Conservation (phyloP, 2,329 filamentous ascomycete species). For the Cladosporium oxysporum region DNA sequence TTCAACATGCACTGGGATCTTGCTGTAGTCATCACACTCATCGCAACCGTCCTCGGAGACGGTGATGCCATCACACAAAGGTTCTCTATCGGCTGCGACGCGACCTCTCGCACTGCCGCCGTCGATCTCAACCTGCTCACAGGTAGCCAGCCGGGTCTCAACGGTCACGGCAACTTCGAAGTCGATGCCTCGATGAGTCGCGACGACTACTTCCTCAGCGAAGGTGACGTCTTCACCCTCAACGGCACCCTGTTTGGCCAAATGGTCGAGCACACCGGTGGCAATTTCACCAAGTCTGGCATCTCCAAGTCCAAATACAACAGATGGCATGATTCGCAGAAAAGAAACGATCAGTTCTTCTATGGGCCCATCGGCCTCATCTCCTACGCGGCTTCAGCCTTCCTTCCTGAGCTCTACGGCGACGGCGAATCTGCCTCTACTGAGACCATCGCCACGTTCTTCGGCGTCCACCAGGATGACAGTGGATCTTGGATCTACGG, state of each 20-base stretch:
- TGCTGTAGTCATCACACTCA: conserved; percentile 40
- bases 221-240: conserved; percentile 40
- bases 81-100: conserved; percentile 45
- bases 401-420: conserved; percentile 43
- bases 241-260: conserved; percentile 41
- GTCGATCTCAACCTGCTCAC: conserved; percentile 3
- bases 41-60: conserved; percentile 39
- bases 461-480: conserved; percentile 27
- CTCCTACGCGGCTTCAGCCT: conserved; percentile 44
- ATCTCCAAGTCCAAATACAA: conserved; percentile 42
- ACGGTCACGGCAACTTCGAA: conserved; percentile 45
- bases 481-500: conserved; percentile 35
- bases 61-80: conserved; percentile 42
- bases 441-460: conserved; percentile 29
- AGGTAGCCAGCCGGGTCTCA: conserved; percentile 36
- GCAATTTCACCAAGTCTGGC: conserved; percentile 25
- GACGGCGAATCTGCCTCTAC: conserved; percentile 36
- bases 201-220: conserved; percentile 38
- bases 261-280: conserved; percentile 39
- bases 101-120: conserved; percentile 39
- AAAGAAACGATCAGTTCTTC: conserved; percentile 44
- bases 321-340: conserved; percentile 42
- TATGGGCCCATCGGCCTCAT: conserved; percentile 43
- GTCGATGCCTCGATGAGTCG: conserved; percentile 41
- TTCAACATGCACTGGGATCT: conserved; percentile 46